Base-by-base conservation (phyloP, 805 yeast genomes). In the Blastobotrys attinorum region DNA sequence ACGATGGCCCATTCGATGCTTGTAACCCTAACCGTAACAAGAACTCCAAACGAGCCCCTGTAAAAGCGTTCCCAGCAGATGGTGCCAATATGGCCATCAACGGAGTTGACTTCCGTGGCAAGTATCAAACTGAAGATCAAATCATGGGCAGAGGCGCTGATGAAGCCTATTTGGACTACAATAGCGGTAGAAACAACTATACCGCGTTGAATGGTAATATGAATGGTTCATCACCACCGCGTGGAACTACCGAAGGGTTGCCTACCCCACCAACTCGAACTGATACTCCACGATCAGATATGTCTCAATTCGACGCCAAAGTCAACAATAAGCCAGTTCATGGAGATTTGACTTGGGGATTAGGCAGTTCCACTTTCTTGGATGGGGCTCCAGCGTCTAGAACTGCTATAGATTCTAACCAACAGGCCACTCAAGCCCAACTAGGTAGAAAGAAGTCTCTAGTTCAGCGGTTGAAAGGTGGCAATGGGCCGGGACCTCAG, bases 1-100 rank as follows among this genome's bases (percentile, higher is more conserved):
- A 92, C 63, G 98, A 92, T 66, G 98, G 98, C 10, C 98, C 98
- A 13, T 92, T 92, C 61, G 98, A 92, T 62, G 98, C 98, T 1
- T 90, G 97, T 63, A 84, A 94, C 2, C 97, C 98, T 5, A 96
- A 86, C 63, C 79, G 97, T 62, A 92, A 92, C 65, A 84, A 83
- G 65, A 67, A 65, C 44, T 31, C 49, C 51, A 69, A 72, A 16
- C 79, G 77, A 37, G 95, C 97, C 0, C 98, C 98, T 3, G 96
- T 92, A 13, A 70, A 78, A 67, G 98, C 98, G 0, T 92, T 90
- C 72, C 96, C 97, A 0, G 84, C 75, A 4, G 95, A 90, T 64
- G 97, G 97, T 0, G 96, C 97, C 50, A 92, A 92, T 65, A 83
- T 77, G 57, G 75, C 90, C 4, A 79, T 90, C 48, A 76, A 76